Evolutionary conservation across 495 filamentous ascomycete species (phyloP).

Genomic region (Podospora bellae-mahoneyi): DNA sequence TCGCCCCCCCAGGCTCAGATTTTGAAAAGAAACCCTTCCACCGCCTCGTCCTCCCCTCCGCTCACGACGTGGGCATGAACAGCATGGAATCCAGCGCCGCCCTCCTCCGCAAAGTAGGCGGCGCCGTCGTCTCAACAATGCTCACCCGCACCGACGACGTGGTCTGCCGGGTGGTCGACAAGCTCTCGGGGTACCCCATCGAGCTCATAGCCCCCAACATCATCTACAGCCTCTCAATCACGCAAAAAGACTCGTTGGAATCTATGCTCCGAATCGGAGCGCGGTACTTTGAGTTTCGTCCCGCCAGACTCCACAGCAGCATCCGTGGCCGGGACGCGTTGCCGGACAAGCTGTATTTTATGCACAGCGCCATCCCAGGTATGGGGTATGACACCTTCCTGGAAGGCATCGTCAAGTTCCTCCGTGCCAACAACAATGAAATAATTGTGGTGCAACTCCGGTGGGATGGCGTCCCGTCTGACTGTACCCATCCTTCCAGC

Average conservation of each 20-base stretch:
- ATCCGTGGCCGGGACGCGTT: slow-evolving; percentile 37
- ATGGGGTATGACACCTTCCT: slow-evolving; percentile 52
- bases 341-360: slow-evolving; percentile 50
- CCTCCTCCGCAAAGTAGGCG: slow-evolving; percentile 38
- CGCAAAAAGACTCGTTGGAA: slow-evolving; percentile 50
- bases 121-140: slow-evolving; percentile 40
- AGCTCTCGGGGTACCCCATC: slow-evolving; percentile 36
- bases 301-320: slow-evolving; percentile 44
- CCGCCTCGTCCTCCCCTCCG: slow-evolving; percentile 45
- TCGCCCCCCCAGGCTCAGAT: slow-evolving; percentile 42
- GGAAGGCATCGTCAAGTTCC: slow-evolving; percentile 42
- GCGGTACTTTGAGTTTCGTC: slow-evolving; percentile 56
- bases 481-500: slow-evolving; percentile 43
- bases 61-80: slow-evolving; percentile 56
- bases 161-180: slow-evolving; percentile 32
- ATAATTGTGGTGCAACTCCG: slow-evolving; percentile 52
- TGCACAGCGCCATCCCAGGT: slow-evolving; percentile 53
- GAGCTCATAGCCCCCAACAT: slow-evolving; percentile 48
- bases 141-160: slow-evolving; percentile 27
- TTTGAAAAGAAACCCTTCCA: slow-evolving; percentile 43
- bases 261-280: slow-evolving; percentile 49
- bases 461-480: slow-evolving; percentile 51
- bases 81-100: slow-evolving; percentile 44
- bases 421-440: slow-evolving; percentile 43
- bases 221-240: slow-evolving; percentile 50